Conservation (phyloP, 257 asterid genomes). For the Penstemon barbatus region DNA sequence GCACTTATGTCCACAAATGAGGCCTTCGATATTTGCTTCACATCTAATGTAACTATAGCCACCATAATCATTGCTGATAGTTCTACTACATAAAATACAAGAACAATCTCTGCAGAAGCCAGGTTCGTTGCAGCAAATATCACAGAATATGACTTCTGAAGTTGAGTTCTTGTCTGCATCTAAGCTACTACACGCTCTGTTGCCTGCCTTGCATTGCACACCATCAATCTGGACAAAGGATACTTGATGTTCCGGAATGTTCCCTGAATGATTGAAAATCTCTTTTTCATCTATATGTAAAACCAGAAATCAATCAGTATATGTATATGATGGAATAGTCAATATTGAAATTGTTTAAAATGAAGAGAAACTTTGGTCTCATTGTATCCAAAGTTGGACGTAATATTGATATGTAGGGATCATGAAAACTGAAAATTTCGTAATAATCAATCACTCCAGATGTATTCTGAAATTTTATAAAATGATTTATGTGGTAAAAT, state of each 20-base stretch:
- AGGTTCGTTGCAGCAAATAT: constrained; percentile 74
- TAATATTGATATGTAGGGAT: background rate
- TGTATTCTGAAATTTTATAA: no score
- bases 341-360: background rate
- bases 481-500: no score
- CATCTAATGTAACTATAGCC: constrained; percentile 61
- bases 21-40: constrained; percentile 49
- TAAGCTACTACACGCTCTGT: constrained; percentile 47
- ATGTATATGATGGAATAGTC: background rate
- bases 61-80: constrained; percentile 34
- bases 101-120: constrained; percentile 82
- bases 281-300: constrained; percentile 26
- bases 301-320: background rate
- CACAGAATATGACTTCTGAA: constrained; percentile 54
- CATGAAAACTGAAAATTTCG: no score
- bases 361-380: no score
- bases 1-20: constrained; percentile 72
- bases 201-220: constrained; percentile 50
- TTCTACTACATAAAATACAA: constrained; percentile 75
- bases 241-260: constrained; percentile 17
- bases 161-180: constrained; percentile 33
- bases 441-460: background rate
- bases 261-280: constrained; percentile 21
- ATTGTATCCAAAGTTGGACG: no score
- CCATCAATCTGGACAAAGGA: constrained; percentile 12